Percentiles rank a stretch among this genome's conserved stretches.
phyloP scores from a whole-genome alignment of 2,329 filamentous ascomycete genomes.

The Aspergillus sp. region DNA sequence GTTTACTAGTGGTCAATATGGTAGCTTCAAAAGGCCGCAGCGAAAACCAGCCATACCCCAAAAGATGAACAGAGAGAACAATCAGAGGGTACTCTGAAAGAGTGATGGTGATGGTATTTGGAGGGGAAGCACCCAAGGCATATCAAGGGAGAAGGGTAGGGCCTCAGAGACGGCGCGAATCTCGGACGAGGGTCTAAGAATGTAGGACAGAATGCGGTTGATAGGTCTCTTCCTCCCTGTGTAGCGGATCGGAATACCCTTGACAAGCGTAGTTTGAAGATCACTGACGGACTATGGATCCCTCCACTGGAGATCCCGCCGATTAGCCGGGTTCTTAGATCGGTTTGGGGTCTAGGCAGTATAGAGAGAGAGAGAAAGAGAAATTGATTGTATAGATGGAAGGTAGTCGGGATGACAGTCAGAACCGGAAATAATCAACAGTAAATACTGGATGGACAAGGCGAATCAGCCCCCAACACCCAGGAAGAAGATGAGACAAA shows the following conservation, averaged over 20 bases:
- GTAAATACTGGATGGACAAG: not conserved
- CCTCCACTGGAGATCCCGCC: not conserved
- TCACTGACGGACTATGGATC: not conserved
- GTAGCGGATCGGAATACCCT: no score
- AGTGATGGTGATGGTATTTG: not conserved
- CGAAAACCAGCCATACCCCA: conserved; percentile 7
- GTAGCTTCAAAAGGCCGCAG: not conserved
- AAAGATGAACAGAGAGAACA: conserved; percentile 9
- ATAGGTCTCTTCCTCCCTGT: not conserved
- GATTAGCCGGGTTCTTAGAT: not conserved
- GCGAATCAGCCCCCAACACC: not conserved
- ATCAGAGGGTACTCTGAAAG: conserved; percentile 6
- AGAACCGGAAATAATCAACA: not conserved
- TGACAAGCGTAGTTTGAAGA: conserved; percentile 1
- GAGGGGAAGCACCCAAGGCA: conserved; percentile 18
- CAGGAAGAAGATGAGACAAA: not conserved
- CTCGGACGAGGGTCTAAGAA: conserved; percentile 15
- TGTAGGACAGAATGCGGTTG: conserved; percentile 23
- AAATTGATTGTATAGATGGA: not conserved
- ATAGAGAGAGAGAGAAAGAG: not conserved
- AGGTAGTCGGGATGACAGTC: not conserved
- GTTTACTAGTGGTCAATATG: conserved; percentile 8
- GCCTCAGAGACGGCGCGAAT: conserved; percentile 10
- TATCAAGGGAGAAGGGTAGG: conserved; percentile 21
- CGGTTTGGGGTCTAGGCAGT: not conserved